A percentile compares a stretch with the other conserved stretches of the same genome.
Evolutionary conservation across 1,139 yeast species (phyloP).

Genomic region (Diutina mesorugosa): DNA sequence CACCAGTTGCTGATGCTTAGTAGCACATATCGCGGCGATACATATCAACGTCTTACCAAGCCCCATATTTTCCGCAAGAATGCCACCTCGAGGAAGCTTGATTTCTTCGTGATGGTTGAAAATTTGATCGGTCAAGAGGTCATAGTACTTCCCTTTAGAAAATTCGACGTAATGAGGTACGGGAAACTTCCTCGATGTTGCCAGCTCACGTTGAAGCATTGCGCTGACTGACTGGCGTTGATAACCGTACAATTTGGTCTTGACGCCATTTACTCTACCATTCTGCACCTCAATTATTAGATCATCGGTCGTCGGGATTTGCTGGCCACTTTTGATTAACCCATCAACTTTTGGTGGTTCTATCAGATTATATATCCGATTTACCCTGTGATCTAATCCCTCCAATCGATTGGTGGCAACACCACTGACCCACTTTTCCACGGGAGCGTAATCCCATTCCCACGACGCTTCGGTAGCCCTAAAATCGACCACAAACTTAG

Average conservation of each 20-base stretch:
- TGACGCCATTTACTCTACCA: conserved; percentile 32
- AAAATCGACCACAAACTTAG: background rate
- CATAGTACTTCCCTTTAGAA: conserved; percentile 13
- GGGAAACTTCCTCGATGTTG: conserved; percentile 15
- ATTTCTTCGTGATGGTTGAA: conserved; percentile 24
- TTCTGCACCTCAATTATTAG: background rate
- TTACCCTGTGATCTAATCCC: background rate
- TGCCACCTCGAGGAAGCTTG: conserved; percentile 48
- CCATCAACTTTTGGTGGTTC: background rate
- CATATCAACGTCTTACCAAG: conserved; percentile 62
- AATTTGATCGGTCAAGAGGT: conserved; percentile 17
- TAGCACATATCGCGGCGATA: conserved; percentile 42
- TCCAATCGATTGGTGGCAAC: background rate
- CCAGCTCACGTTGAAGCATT: conserved; percentile 43
- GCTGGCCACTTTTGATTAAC: background rate
- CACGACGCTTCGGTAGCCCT: background rate
- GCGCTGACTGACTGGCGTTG: conserved; percentile 45
- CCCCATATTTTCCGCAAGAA: conserved; percentile 70
- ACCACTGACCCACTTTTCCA: background rate
- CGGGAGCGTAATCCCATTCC: background rate
- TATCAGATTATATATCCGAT: background rate
- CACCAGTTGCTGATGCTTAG: conserved; percentile 28
- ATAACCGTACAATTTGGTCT: conserved; percentile 38
- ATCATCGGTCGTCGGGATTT: background rate
- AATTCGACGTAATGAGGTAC: conserved; percentile 32